Percentiles rank a stretch among this genome's conserved stretches.
These are phyloP conservation scores for Xanthoparmelia taractica DNA, from an alignment of 495 filamentous ascomycete genomes.

Conservation along the genomic window DNA sequence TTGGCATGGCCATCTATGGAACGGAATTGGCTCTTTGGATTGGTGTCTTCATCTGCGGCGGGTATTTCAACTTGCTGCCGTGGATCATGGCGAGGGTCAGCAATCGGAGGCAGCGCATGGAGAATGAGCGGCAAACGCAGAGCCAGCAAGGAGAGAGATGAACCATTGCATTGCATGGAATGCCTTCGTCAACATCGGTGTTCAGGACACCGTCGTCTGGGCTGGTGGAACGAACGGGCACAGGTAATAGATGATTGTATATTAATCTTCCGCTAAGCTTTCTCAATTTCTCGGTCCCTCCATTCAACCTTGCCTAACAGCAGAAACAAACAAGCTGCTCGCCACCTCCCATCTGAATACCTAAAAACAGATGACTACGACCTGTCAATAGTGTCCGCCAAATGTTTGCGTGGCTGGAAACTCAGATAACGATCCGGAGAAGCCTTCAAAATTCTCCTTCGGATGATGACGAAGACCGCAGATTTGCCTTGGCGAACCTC, in stretches of 20 bases:
- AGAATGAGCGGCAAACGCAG: constrained; percentile 17
- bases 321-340: neutral
- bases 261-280: neutral
- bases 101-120: constrained; percentile 8
- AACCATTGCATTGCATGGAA: constrained; percentile 37
- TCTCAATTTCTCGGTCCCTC: neutral
- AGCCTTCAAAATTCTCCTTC: too few relatives aligned
- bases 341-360: neutral
- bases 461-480: neutral
- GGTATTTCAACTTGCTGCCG: constrained; percentile 50
- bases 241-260: neutral
- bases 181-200: constrained; percentile 52
- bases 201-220: constrained; percentile 43
- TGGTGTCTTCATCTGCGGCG: constrained; percentile 54
- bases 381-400: neutral
- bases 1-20: constrained; percentile 55
- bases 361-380: neutral
- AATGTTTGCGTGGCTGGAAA: neutral
- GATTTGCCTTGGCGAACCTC: too few relatives aligned
- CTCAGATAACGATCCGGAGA: too few relatives aligned
- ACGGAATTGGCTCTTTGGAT: constrained; percentile 54
- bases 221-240: constrained; percentile 18
- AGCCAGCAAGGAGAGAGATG: constrained; percentile 17
- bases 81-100: constrained; percentile 33
- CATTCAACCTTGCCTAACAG: neutral